phyloP scores from a whole-genome alignment of 2,329 filamentous ascomycete genomes.

The Periconia digitata region DNA sequence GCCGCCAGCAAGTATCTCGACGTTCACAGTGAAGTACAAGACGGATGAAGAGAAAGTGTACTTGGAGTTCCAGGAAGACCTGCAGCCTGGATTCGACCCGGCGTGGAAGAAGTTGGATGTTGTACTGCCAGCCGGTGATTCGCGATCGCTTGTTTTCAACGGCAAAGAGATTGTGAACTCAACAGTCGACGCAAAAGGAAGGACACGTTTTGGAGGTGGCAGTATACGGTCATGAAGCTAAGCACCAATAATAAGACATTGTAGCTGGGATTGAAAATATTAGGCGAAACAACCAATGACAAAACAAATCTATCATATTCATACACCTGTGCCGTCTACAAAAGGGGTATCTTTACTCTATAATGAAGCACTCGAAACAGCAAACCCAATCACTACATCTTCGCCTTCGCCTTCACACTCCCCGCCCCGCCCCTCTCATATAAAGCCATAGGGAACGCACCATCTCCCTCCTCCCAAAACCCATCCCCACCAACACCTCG shows the following conservation, averaged over 20 bases:
- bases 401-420: conserved; percentile 6
- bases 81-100: conserved; percentile 48
- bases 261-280: too few relatives aligned
- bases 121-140: conserved; percentile 55
- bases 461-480: conserved; percentile 28
- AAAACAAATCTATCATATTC: too few relatives aligned
- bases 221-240: background rate
- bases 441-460: conserved; percentile 31
- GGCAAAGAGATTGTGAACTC: conserved; percentile 3
- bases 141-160: conserved; percentile 37
- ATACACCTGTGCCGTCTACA: too few relatives aligned
- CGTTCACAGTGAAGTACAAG: conserved; percentile 26
- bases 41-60: conserved; percentile 47
- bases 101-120: conserved; percentile 54
- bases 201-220: background rate
- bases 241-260: too few relatives aligned
- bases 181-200: background rate
- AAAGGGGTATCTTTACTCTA: background rate
- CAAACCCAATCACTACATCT: background rate
- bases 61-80: conserved; percentile 46
- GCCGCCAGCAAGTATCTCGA: conserved; percentile 30
- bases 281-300: too few relatives aligned
- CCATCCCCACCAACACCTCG: conserved; percentile 20
- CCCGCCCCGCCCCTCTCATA: conserved; percentile 13
- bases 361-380: too few relatives aligned